Evolutionary conservation across 345 rosid genomes (phyloP), one percentile per base, ranked within the genome.

Genomic region (Noccaea caerulescens): DNA sequence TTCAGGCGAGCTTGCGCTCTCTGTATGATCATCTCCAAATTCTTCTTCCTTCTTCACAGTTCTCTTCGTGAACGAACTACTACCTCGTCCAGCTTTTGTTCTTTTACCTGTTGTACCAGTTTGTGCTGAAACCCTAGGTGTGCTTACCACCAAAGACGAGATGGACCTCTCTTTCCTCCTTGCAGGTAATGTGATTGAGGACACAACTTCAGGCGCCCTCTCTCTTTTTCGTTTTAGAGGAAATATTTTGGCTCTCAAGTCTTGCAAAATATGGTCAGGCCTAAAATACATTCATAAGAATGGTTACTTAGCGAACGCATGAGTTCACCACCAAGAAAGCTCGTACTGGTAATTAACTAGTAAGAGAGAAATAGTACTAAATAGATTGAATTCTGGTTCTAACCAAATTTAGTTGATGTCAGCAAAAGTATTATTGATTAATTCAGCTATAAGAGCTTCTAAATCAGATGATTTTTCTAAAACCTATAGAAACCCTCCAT

Each of bases 131-230:
- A 86, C 89, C 75, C 83, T 86, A 43, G 98, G 97, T 69, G 93
- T 76, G 69, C 80, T 85, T 58, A 94, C 96, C 43, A 89, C 99
- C 86, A 94, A 79, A 13, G 94, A 88, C 25, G 98, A 89, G 74
- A 94, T 84, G 38, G 99, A 94, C 79, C 98, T 85, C 80, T 94
- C 99, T 78, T 94, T 94, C 79, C 98, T 89, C 82, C 87, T 88
- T 63, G 85, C 81, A 44, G 80, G 80, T 70, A 88, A 73, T 65
- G 85, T 47, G 73, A 81, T 72, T 0, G 89, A 80, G 36, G 92
- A 82, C 38, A 75, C 81, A 72, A 81, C 76, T 77, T 86, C 91
- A 66, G 90, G 79, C 39, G 85, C 83, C 75, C 67, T 80, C 68
- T 84, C 86, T 51, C 47, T 94, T 80, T 81, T 88, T 70, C 91